These are phyloP conservation scores for Diaporthe sp. DNA, from an alignment of 2,329 filamentous ascomycete species.

Conservation along the genomic window DNA sequence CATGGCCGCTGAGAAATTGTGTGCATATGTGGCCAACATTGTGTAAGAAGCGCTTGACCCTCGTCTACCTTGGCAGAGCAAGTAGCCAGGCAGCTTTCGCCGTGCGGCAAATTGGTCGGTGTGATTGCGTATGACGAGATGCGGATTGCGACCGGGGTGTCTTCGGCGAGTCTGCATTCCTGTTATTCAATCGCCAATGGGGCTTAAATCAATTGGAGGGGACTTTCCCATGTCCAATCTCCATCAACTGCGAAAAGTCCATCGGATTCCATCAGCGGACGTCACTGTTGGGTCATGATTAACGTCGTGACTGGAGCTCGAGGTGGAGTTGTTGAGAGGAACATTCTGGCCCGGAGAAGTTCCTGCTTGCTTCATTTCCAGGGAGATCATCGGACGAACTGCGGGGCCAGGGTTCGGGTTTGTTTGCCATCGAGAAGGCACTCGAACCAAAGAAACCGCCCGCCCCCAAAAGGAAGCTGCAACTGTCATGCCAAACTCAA, in stretches of 20 bases:
- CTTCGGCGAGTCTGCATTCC: constrained; percentile 13
- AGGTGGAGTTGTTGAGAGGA: constrained; percentile 14
- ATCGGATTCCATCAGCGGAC: background rate
- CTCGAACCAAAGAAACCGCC: background rate
- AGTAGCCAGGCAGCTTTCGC: background rate
- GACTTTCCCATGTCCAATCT: background rate
- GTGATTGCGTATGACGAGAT: background rate
- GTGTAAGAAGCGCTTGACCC: background rate
- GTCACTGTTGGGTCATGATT: constrained; percentile 19
- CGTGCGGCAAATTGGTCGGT: background rate
- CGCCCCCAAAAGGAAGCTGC: background rate
- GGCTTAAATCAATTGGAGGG: background rate
- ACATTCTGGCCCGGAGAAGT: background rate
- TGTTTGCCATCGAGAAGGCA: too few species aligned
- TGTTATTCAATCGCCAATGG: background rate
- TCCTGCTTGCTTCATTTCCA: background rate
- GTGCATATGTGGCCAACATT: background rate
- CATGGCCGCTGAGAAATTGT: background rate
- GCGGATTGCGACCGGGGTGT: background rate
- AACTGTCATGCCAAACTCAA: constrained; percentile 17
- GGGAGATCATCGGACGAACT: background rate
- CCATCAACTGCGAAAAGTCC: background rate
- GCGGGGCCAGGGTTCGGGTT: constrained; percentile 16
- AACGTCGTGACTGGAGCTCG: background rate
- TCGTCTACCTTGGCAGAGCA: background rate